Evolutionary conservation across 352 stramenopile genomes (phyloP).

Genomic region (Blastocystis sp.): DNA sequence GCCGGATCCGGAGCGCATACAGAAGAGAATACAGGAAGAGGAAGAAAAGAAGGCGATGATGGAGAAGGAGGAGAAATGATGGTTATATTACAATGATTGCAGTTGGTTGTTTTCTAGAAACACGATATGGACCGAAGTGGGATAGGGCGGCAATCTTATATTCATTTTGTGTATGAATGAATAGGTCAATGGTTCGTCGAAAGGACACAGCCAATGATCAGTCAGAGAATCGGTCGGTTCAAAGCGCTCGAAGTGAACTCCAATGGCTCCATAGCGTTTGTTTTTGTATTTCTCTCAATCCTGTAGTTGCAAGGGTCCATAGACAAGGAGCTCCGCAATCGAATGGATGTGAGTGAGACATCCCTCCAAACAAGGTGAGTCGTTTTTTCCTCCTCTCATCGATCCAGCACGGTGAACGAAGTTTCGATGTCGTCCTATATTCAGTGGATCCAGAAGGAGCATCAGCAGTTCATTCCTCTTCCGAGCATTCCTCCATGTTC

Average conservation of each 20-base stretch:
- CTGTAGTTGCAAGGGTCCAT: neutral
- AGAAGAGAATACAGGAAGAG: constrained; percentile 12
- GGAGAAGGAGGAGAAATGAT: neutral
- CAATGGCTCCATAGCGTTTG: constrained; percentile 1
- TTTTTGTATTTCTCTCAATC: neutral
- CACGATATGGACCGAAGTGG: too few relatives aligned
- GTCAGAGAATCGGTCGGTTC: too few relatives aligned
- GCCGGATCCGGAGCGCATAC: neutral
- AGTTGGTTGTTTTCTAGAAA: neutral
- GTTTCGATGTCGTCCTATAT: neutral
- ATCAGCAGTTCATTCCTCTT: neutral
- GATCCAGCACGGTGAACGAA: neutral
- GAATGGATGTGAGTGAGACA: neutral
- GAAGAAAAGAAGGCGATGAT: neutral
- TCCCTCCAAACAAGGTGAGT: neutral
- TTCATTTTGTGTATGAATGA: too few relatives aligned
- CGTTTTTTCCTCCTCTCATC: neutral
- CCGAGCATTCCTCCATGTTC: too few relatives aligned
- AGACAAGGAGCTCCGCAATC: neutral
- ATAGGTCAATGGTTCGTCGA: too few relatives aligned
- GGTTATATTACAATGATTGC: neutral
- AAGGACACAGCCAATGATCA: too few relatives aligned
- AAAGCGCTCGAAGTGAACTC: neutral
- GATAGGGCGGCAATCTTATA: too few relatives aligned
- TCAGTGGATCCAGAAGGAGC: neutral